Base-by-base conservation (phyloP, 2,329 filamentous ascomycete genomes). In the Hypoxylon rubiginosum region DNA sequence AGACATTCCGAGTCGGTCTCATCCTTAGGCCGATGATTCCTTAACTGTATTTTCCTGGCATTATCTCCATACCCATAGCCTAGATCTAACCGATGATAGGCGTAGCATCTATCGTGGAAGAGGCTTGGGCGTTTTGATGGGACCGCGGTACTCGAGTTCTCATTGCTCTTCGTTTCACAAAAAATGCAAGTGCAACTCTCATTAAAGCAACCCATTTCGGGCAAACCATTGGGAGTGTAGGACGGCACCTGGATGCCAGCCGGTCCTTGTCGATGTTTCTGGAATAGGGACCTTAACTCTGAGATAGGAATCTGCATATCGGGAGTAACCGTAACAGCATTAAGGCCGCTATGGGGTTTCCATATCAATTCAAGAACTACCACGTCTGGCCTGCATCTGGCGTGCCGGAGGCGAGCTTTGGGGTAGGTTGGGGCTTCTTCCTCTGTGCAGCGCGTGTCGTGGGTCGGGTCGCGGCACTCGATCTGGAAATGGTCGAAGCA, bases 201-300 rank as follows among this genome's bases (percentile, higher is more conserved):
- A 36, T 17, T 13, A 46, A 72, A 70, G 56, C 63, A 69, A 26
- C 26, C 65, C 68, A 73, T 72, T 59, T 73, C 70, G 21, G 70
- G 71, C 41, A 73, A 43, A 34, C 58, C 32, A 28, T 32, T 41
- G n/a, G 56, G 55, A 49, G 51, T 30, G 50, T 46, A 32, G 10
- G 63, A 58, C 46, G 70, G 65, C 15, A 68, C 46, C 21, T 67
- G 30, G 11, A 66, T 64, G 49, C 60, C 56, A 51, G 58, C 70
- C 26, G 66, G 52, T n/a, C 71, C 68, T 56, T 61, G 56, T 63
- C 68, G 66, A 63, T 69, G 50, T 26, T 32, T 64, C 60, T 62
- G 62, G 60, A 72, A 72, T 11, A 71, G 21, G 21, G 21, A 24
- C 21, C 21, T 24, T 24, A 24, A 4, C 21, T 24, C 21, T 24